Evolutionary conservation across 1,284 basidiomycete species (phyloP), one percentile per base, ranked within the genome.

Genomic region (Cutaneotrichosporon daszewskae): DNA sequence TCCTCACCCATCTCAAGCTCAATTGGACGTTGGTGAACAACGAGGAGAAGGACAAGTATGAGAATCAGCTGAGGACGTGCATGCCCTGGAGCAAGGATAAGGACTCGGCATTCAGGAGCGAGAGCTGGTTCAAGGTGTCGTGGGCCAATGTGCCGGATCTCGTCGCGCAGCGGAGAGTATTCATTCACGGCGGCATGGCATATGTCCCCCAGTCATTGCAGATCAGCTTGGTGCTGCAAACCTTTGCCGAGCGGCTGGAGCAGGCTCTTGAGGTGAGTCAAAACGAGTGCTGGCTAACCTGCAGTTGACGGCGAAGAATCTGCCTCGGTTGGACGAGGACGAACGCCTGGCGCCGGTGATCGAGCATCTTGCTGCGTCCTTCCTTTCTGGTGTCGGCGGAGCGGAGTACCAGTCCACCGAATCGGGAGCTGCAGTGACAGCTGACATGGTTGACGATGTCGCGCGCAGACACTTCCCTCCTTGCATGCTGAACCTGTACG

Each of bases 61-160:
- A 95, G 63, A 82, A 82, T 60, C 24, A 66, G 35, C 49, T 71
- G 26, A 48, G 47, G 24, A 42, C 40, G n/a, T 66, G 61, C 42
- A 55, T 68, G 55, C 46, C 49, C 9, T 53, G 45, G 22, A 27
- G 37, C 14, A 28, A 23, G 26, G 27, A 20, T 5, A 61, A 55
- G 35, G 62, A 66, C 12, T 61, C 64, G 4, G 53, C 64, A 40
- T 76, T 83, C 49, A 57, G 63, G 11, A 62, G 69, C 0, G 76
- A 87, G 53, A 55, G 37, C n/a, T 71, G 60, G 58, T 68, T 62
- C 58, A 69, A 71, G 57, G 68, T 69, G 33, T 27, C 74, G 17
- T 99, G 95, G 95, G 90, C 84, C 5, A 81, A 84, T 41, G 94
- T 98, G 3, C 87, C 89, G 3, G 91, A 97, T 65, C 78, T 99